Conservation (phyloP, 495 filamentous ascomycete species). For the Bacidia gigantensis region DNA sequence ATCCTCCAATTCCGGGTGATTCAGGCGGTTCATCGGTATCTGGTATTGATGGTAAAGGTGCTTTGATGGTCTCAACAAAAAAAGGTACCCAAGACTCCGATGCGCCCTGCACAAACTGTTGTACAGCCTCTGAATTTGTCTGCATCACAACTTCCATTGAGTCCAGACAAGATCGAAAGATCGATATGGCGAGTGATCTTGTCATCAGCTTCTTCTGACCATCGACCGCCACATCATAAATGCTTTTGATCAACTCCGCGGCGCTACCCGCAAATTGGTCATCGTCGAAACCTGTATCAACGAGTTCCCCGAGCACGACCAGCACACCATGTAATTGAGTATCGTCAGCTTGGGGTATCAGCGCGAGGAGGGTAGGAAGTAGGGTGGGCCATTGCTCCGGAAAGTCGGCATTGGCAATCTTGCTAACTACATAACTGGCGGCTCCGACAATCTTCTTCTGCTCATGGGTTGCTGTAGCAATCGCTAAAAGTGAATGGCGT, state of each 20-base stretch:
- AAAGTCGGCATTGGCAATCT: constrained; percentile 87
- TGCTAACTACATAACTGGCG: constrained; percentile 84
- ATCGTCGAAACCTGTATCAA: constrained; percentile 84
- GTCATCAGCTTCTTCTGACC: constrained; percentile 56
- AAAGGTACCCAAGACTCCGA: constrained; percentile 77
- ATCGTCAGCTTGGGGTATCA: constrained; percentile 59
- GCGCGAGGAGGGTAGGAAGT: constrained; percentile 61
- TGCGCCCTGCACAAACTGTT: constrained; percentile 74
- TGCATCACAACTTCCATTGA: constrained; percentile 92
- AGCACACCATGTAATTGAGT: constrained; percentile 77
- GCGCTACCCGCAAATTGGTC: constrained; percentile 88
- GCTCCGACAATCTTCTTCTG: constrained; percentile 76
- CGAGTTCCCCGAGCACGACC: constrained; percentile 73
- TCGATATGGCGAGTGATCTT: constrained; percentile 68
- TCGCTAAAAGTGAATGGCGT: constrained; percentile 50
- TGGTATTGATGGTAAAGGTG: constrained; percentile 51
- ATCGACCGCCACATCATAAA: constrained; percentile 70
- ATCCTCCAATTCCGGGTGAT: constrained; percentile 31
- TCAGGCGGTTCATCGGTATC: constrained; percentile 40
- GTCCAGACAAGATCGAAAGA: constrained; percentile 85
- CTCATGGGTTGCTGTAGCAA: constrained; percentile 60
- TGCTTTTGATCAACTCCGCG: constrained; percentile 62
- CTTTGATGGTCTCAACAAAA: constrained; percentile 58
- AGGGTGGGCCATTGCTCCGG: constrained; percentile 86
- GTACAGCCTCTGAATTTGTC: constrained; percentile 71